Evolutionary conservation across 75 land plant species (phyloP).

Genomic region (Cryptomeria japonica): DNA sequence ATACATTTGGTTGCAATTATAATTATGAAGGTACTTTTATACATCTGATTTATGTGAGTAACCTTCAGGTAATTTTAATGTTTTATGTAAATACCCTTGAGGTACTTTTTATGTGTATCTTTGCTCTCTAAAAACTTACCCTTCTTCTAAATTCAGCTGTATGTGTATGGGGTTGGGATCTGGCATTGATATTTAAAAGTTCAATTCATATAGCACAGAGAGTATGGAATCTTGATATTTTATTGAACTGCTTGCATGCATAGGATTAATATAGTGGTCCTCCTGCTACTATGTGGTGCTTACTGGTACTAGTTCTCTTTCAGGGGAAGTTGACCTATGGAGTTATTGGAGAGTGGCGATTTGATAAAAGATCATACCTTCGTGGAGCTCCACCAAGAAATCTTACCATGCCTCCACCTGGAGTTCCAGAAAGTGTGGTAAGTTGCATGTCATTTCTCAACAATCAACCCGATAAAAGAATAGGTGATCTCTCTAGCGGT

Average conservation of each 20-base stretch:
- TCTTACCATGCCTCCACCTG: conserved; percentile 81
- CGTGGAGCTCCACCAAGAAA: conserved; percentile 70
- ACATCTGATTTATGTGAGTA: too few relatives aligned
- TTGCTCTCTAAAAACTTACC: neutral
- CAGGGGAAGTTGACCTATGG: conserved; percentile 97
- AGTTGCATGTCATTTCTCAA: conserved; percentile 14
- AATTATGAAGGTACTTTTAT: too few relatives aligned
- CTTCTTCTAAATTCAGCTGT: neutral
- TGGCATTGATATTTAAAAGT: neutral
- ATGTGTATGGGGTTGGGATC: neutral
- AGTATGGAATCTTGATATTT: neutral
- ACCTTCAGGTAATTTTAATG: too few relatives aligned
- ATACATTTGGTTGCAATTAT: too few relatives aligned
- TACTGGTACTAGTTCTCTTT: conserved; percentile 1
- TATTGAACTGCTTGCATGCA: neutral
- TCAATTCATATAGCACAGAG: too few relatives aligned
- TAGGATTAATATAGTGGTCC: neutral
- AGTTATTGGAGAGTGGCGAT: conserved; percentile 95
- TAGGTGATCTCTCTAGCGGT: neutral
- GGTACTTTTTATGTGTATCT: neutral
- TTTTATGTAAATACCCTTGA: neutral
- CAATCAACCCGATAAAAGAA: neutral
- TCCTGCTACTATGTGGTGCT: conserved; percentile 1
- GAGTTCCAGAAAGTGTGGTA: conserved; percentile 95
- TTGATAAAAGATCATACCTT: conserved; percentile 81